Evolutionary conservation across 345 rosid genomes (phyloP).

Genomic region (Eucalyptus curtisii): DNA sequence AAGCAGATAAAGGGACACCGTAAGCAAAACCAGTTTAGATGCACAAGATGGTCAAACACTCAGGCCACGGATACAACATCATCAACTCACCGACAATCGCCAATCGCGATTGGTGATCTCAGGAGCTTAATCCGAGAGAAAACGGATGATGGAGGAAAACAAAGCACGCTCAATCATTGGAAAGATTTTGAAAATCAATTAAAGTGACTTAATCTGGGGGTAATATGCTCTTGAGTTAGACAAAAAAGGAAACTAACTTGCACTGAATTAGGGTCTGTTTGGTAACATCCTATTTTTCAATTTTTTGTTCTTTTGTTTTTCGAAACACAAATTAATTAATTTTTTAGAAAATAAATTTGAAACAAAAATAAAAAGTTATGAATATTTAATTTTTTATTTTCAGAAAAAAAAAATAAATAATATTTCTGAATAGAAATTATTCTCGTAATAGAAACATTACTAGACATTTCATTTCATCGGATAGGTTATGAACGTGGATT

Average conservation of each 20-base stretch:
- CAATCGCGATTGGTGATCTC: not conserved
- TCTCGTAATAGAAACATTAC: too few relatives aligned
- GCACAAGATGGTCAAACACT: not conserved
- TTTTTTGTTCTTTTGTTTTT: too few relatives aligned
- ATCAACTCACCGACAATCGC: not conserved
- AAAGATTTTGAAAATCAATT: not conserved
- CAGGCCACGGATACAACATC: not conserved
- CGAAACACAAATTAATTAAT: too few relatives aligned
- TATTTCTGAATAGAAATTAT: too few relatives aligned
- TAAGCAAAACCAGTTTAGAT: not conserved
- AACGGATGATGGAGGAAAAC: not conserved
- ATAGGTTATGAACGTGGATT: not conserved
- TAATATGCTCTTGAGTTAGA: not conserved
- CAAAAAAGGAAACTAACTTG: not conserved
- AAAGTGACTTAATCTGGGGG: accelerated
- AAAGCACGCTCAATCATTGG: not conserved
- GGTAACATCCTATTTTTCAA: too few relatives aligned
- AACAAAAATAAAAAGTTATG: too few relatives aligned
- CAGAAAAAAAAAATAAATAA: too few relatives aligned
- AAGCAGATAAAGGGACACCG: not conserved
- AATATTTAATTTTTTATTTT: too few relatives aligned
- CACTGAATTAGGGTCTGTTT: not conserved
- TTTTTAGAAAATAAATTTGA: too few relatives aligned
- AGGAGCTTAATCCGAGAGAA: not conserved
- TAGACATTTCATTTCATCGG: not conserved